These are phyloP conservation scores for Paramecium pentaurelia DNA, from an alignment of 73 alveolate genomes.

Conservation along the genomic window DNA sequence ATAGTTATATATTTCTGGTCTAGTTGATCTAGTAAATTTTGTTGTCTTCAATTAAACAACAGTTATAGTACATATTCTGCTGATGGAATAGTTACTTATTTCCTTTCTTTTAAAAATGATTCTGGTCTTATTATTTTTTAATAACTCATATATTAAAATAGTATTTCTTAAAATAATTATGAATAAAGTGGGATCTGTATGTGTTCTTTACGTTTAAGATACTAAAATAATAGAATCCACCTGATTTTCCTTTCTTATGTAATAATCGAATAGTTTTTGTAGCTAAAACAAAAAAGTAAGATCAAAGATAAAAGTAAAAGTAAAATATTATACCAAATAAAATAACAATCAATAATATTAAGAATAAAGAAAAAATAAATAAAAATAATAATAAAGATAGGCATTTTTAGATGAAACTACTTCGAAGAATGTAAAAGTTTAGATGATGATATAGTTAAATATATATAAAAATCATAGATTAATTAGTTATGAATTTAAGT, in stretches of 20 bases:
- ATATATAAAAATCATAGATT: neutral
- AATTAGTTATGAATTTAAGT: neutral
- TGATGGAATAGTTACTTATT: neutral
- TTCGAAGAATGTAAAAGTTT: too few species aligned
- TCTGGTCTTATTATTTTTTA: neutral
- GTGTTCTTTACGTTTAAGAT: slow-evolving; percentile 17
- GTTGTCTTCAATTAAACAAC: neutral
- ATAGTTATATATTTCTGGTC: neutral
- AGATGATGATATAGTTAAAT: too few species aligned
- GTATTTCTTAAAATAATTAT: neutral
- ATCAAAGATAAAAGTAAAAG: neutral
- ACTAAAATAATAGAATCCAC: neutral
- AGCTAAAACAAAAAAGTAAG: neutral
- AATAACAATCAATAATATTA: neutral
- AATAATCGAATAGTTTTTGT: neutral
- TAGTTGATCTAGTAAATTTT: neutral
- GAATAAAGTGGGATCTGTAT: neutral
- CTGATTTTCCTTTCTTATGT: neutral
- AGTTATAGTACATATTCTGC: neutral
- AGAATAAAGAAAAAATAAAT: neutral
- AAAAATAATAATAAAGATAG: neutral
- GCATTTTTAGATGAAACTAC: too few species aligned
- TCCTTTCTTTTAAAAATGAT: neutral
- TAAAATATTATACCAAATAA: neutral
- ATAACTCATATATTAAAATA: neutral